A percentile compares a stretch with the other conserved stretches of the same genome.
Conservation (phyloP, 2,329 filamentous ascomycete genomes). For the Aspergillus neotritici region DNA sequence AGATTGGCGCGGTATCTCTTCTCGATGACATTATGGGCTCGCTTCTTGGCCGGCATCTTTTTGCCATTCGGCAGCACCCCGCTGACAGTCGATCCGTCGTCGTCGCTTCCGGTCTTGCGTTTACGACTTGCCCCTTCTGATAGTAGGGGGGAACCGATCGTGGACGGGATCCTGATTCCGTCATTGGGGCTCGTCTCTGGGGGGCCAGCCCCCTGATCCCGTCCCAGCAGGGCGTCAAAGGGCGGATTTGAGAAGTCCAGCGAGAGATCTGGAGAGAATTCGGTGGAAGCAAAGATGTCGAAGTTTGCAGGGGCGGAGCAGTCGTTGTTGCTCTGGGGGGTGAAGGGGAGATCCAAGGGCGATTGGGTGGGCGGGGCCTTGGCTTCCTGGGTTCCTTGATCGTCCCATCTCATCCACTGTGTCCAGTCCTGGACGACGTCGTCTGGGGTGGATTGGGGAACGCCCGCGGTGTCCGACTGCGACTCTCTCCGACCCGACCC, state of each 20-base stretch:
- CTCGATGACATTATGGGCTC: constrained; percentile 96
- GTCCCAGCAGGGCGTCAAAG: constrained; percentile 14
- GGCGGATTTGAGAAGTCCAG: constrained; percentile 27
- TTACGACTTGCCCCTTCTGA: constrained; percentile 48
- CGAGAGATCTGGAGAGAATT: constrained; percentile 29
- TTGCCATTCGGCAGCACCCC: constrained; percentile 33
- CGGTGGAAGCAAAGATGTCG: constrained; percentile 14
- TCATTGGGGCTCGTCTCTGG: constrained; percentile 3
- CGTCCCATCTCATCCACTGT: constrained; percentile 44
- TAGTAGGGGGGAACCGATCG: constrained; percentile 22
- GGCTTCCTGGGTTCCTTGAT: constrained; percentile 27
- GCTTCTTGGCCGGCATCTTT: constrained; percentile 71
- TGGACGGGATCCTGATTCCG: constrained; percentile 9
- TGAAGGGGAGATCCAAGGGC: constrained; percentile 20
- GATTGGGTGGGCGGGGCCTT: constrained; percentile 23
- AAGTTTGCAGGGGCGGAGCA: constrained; percentile 18
- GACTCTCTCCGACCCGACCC: constrained; percentile 17
- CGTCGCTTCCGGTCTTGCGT: constrained; percentile 63
- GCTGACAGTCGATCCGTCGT: constrained; percentile 30
- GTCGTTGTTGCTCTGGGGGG: constrained; percentile 19
- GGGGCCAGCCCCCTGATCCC: constrained; percentile 4
- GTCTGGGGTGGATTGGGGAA: constrained; percentile 20
- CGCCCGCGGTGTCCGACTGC: constrained; percentile 13
- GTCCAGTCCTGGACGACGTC: constrained; percentile 38
- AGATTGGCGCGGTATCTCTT: constrained; percentile 94